These are phyloP conservation scores for Sarcocystis neurona DNA, from an alignment of 169 alveolate species.

Conservation along the genomic window DNA sequence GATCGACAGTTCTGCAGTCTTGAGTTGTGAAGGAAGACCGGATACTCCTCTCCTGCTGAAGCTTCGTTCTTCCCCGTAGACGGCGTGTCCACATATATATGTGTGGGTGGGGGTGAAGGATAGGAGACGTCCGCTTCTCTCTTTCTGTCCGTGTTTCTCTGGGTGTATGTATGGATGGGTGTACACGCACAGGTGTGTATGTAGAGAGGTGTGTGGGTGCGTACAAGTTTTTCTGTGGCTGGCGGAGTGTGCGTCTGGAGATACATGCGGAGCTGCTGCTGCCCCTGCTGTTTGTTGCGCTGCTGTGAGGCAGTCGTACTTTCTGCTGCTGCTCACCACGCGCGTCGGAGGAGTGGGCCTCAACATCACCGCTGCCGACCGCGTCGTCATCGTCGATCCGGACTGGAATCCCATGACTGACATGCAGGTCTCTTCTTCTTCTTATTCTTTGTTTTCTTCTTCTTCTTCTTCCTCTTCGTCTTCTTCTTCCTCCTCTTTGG, in stretches of 20 bases:
- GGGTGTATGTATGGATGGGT: no score
- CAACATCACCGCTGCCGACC: conserved; percentile 83
- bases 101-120: no score
- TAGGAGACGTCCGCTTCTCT: background rate
- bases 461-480: background rate
- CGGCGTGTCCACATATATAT: no score
- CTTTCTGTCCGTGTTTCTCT: background rate
- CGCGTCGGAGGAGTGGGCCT: conserved; percentile 89
- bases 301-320: conserved; percentile 11
- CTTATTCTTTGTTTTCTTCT: background rate
- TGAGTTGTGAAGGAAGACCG: no score
- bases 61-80: no score
- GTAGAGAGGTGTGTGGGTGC: no score
- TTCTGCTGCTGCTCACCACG: conserved; percentile 74
- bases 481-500: background rate
- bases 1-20: no score
- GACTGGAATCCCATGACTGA: conserved; percentile 89
- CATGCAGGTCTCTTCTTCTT: conserved; percentile 40
- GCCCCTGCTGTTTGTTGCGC: background rate
- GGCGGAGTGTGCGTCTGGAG: background rate
- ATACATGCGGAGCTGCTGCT: background rate
- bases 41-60: no score
- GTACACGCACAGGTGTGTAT: no score
- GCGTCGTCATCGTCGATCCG: conserved; percentile 85
- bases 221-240: background rate